Evolutionary conservation across 106 monocot species (phyloP).

Genomic region (Posidonia australis): DNA sequence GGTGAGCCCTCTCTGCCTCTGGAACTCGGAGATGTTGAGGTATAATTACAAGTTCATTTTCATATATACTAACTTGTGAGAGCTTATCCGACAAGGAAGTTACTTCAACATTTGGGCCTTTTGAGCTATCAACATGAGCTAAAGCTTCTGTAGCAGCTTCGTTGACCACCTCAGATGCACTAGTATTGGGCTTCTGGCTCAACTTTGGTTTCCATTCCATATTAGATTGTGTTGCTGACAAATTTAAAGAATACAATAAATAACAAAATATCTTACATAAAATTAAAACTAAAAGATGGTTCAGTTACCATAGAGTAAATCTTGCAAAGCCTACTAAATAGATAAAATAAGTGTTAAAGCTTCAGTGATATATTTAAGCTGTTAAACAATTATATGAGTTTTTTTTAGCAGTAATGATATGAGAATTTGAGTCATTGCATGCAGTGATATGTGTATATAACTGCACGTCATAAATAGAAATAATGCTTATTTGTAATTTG

Average conservation of each 20-base stretch:
- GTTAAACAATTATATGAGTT: no score
- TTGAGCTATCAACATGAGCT: conserved; percentile 4
- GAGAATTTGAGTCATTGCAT: no score
- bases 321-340: no score
- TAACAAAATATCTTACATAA: no score
- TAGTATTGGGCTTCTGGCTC: conserved; percentile 29
- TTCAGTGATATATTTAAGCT: no score
- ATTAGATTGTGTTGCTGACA: conserved; percentile 33
- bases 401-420: no score
- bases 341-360: no score
- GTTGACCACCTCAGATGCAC: conserved; percentile 1
- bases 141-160: background rate
- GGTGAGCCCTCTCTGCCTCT: conserved; percentile 35
- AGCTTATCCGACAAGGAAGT: conserved; percentile 35
- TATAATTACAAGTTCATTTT: conserved; percentile 57
- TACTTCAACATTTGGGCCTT: conserved; percentile 24
- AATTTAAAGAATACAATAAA: background rate
- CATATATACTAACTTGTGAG: conserved; percentile 30
- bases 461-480: no score
- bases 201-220: conserved; percentile 91
- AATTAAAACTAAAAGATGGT: no score
- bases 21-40: conserved; percentile 79
- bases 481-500: no score
- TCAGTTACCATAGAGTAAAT: no score
- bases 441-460: no score